These are phyloP conservation scores for Spongispora temasekensis DNA, from an alignment of 1,284 basidiomycete genomes.

Conservation along the genomic window DNA sequence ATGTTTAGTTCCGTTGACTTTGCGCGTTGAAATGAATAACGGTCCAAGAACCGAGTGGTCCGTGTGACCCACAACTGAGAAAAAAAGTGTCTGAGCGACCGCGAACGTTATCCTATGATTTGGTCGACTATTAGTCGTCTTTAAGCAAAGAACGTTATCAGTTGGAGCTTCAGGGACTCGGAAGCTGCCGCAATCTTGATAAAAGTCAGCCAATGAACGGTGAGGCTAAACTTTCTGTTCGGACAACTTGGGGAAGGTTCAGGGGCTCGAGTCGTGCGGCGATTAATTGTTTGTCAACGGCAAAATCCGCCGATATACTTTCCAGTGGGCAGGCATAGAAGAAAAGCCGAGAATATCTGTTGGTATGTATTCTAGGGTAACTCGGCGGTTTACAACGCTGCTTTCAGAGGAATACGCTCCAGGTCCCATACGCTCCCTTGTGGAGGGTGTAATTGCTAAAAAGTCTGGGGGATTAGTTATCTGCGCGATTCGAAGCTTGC, in stretches of 20 bases:
- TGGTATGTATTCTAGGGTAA: background rate
- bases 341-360: slow-evolving; percentile 3
- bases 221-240: slow-evolving; percentile 1
- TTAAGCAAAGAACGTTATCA: background rate
- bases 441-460: slow-evolving; percentile 40
- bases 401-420: slow-evolving; percentile 4
- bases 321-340: background rate
- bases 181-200: slow-evolving; percentile 2
- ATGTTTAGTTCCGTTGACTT: slow-evolving; percentile 3
- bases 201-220: background rate
- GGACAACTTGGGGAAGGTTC: background rate
- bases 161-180: slow-evolving; percentile 2
- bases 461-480: slow-evolving; percentile 5
- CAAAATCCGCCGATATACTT: background rate
- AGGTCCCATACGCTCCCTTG: slow-evolving; percentile 42
- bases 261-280: slow-evolving; percentile 18
- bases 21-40: background rate
- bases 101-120: background rate
- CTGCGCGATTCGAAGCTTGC: background rate
- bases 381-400: slow-evolving; percentile 12
- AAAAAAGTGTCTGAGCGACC: background rate
- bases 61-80: background rate
- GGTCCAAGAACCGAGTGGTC: background rate
- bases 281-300: slow-evolving; percentile 22
- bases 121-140: background rate